Evolutionary conservation across 192 early-diverging fungal genomes (phyloP).

Genomic region (Coemansia sp.): DNA sequence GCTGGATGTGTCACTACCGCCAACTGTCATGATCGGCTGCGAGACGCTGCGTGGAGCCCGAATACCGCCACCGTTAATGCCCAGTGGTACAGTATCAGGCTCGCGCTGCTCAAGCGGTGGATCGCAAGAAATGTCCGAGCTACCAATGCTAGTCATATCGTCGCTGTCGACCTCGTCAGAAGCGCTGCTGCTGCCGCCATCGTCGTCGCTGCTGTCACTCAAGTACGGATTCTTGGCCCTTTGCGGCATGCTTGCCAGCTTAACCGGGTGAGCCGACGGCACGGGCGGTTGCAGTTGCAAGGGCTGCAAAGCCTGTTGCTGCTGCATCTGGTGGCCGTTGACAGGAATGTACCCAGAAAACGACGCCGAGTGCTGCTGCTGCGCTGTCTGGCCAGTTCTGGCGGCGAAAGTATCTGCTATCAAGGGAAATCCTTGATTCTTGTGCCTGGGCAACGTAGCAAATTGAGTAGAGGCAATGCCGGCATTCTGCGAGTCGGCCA

Average conservation of each 20-base stretch:
- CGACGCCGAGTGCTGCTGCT: not conserved
- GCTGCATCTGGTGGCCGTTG: constrained; percentile 19
- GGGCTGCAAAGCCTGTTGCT: constrained; percentile 5
- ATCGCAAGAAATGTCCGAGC: constrained; percentile 35
- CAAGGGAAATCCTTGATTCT: constrained; percentile 14
- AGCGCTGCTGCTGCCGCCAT: constrained; percentile 4
- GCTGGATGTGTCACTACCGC: constrained; percentile 32
- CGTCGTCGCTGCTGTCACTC: constrained; percentile 42
- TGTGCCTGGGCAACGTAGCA: not conserved
- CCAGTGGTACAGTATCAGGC: not conserved
- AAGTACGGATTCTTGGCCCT: constrained; percentile 42
- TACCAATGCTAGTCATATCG: constrained; percentile 20
- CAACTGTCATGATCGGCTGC: constrained; percentile 16
- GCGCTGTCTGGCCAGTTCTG: not conserved
- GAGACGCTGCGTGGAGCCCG: constrained; percentile 11
- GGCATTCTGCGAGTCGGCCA: constrained; percentile 12
- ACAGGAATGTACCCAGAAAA: not conserved
- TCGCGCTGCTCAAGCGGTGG: not conserved
- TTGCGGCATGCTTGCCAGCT: constrained; percentile 31
- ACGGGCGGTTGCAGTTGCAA: constrained; percentile 15
- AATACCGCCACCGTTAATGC: not conserved
- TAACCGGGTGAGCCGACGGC: constrained; percentile 42
- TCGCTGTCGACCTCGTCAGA: constrained; percentile 21
- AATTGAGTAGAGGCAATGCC: constrained; percentile 1
- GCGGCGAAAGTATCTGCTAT: constrained; percentile 20